Base-by-base conservation (phyloP, 2,329 filamentous ascomycete species). In the Colletotrichum chlorophyti region DNA sequence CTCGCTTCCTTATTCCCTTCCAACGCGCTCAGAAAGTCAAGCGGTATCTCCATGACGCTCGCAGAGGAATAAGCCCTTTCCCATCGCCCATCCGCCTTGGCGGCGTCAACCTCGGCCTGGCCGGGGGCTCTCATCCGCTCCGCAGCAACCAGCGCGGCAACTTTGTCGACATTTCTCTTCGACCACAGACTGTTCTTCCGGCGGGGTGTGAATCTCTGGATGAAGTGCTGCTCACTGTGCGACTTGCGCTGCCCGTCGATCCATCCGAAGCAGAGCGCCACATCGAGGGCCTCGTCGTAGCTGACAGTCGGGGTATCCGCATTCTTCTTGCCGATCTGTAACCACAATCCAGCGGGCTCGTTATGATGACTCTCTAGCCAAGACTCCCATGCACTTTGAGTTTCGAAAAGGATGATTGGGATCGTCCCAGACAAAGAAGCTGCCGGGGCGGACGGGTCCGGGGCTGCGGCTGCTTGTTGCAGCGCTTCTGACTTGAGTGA, bases 201-300 rank as follows among this genome's bases (percentile, higher is more conserved):
- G 5, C 85, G 82, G 2, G 84, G 84, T 1, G 84, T 85, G 72
- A 85, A 87, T 8, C 83, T 78, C 63, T 84, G 82, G 1, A 82
- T 66, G 67, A 82, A 86, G 63, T 76, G 78, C 3, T 70, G 64
- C 0, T 74, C 74, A 61, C 85, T 79, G 42, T 74, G 67, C 3
- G 71, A 55, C 15, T 72, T 72, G 2, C 76, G 76, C 64, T 84
- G 83, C 1, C 84, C 83, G 66, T 88, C 84, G 54, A 87, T 88
- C 84, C 85, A 88, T 37, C 85, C 85, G 65, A 81, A 82, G 66
- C 84, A 87, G 6, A 88, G 74, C 1, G 84, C 83, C 29, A 75
- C 70, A 65, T 86, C 80, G 15, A 87, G 75, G 1, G 84, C 84
- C 65, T 85, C 71, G 58, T 65, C 76, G 66, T 79, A 78, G 14